These are phyloP conservation scores for Raphanus raphanistrum DNA, from an alignment of 345 rosid species.

Conservation along the genomic window DNA sequence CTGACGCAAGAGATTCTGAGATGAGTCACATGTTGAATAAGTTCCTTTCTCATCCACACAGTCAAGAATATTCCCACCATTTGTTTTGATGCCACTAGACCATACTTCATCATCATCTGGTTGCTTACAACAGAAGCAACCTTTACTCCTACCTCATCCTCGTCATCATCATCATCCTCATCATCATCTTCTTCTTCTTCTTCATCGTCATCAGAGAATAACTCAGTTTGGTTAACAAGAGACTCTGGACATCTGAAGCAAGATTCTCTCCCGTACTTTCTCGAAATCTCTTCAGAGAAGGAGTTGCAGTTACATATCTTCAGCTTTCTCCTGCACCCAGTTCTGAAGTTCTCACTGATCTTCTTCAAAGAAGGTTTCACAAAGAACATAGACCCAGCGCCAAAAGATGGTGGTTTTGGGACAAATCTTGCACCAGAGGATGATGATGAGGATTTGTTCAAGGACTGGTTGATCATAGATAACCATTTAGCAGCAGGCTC, in stretches of 20 bases:
- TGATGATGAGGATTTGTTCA: constrained; percentile 53
- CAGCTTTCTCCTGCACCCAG: constrained; percentile 65
- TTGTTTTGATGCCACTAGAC: constrained; percentile 83
- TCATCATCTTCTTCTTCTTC: constrained; percentile 56
- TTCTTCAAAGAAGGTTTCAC: constrained; percentile 71
- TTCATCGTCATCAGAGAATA: constrained; percentile 71
- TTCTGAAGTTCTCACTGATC: constrained; percentile 75
- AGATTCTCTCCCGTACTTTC: constrained; percentile 61
- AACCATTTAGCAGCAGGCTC: constrained; percentile 97
- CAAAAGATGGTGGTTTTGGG: constrained; percentile 38
- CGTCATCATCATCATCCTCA: constrained; percentile 35
- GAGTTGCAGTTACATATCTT: constrained; percentile 76
- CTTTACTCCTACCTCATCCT: constrained; percentile 21
- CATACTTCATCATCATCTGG: constrained; percentile 53
- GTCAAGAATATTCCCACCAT: constrained; percentile 97
- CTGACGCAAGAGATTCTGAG: constrained; percentile 65
- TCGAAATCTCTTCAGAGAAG: constrained; percentile 47
- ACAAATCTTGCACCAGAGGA: constrained; percentile 20
- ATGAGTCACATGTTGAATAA: constrained; percentile 73
- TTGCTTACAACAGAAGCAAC: constrained; percentile 39
- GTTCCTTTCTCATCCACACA: constrained; percentile 85
- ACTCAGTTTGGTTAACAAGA: constrained; percentile 47
- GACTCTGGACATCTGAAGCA: constrained; percentile 71
- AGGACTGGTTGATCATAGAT: constrained; percentile 65
- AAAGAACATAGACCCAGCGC: constrained; percentile 62